These are phyloP conservation scores for Myxozyma melibiosi DNA, from an alignment of 805 yeast species.

Conservation along the genomic window DNA sequence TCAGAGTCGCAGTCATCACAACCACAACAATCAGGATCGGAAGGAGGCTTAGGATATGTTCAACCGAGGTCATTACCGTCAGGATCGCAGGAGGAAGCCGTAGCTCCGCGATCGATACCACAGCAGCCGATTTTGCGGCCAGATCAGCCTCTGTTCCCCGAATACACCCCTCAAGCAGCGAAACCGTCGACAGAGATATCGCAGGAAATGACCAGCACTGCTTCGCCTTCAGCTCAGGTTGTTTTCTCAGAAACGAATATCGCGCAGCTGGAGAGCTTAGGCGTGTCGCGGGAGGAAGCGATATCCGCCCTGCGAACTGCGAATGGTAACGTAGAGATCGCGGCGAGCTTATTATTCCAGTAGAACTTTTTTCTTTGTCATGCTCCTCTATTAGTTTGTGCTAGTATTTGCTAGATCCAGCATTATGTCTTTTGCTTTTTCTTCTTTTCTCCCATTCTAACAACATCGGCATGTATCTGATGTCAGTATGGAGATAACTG, in stretches of 20 bases:
- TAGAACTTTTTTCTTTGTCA: conserved; percentile 1
- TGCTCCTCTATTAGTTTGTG: background rate
- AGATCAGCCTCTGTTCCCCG: conserved; percentile 13
- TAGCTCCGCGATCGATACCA: background rate
- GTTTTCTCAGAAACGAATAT: conserved; percentile 45
- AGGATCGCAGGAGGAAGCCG: background rate
- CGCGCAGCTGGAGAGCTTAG: conserved; percentile 61
- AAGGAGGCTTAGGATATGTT: too few relatives aligned
- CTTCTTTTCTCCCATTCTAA: background rate
- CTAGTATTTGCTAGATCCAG: background rate
- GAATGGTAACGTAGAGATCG: conserved; percentile 78
- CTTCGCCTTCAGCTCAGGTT: conserved; percentile 1
- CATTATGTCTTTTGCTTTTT: background rate
- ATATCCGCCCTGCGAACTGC: conserved; percentile 64
- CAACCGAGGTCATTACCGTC: background rate
- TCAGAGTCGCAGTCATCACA: conserved; percentile 1
- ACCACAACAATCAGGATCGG: background rate
- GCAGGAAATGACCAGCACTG: too few relatives aligned
- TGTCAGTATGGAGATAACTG: background rate
- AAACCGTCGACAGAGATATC: background rate
- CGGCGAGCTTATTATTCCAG: conserved; percentile 62
- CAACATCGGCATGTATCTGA: background rate
- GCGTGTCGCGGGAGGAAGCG: conserved; percentile 69
- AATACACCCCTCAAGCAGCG: conserved; percentile 15
- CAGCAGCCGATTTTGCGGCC: background rate